Evolutionary conservation across 768 basidiomycete genomes (phyloP).

Genomic region (Suillus brevipes): DNA sequence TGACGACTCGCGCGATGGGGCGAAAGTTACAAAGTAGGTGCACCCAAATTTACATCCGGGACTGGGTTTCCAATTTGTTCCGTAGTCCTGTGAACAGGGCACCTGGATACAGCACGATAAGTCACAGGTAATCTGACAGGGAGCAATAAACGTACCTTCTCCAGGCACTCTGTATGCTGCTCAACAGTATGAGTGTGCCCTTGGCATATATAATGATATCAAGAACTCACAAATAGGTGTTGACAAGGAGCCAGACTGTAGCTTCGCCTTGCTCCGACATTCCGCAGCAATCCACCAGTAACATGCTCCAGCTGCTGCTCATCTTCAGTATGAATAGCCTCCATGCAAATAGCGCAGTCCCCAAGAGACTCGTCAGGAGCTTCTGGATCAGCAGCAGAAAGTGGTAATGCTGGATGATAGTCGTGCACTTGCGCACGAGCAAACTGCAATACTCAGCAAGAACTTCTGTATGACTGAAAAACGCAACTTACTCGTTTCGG

Average conservation of each 20-base stretch:
- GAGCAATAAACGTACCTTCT: conserved; percentile 51
- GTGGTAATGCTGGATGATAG: conserved; percentile 80
- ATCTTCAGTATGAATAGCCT: conserved; percentile 64
- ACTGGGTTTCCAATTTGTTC: neutral
- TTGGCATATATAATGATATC: conserved; percentile 4
- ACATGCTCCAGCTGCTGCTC: conserved; percentile 36
- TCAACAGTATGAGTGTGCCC: neutral
- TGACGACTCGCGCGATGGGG: conserved; percentile 74
- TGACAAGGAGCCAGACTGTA: conserved; percentile 90
- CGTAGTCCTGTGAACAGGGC: conserved; percentile 80
- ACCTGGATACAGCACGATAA: conserved; percentile 81
- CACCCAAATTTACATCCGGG: conserved; percentile 3
- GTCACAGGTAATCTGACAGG: conserved; percentile 54
- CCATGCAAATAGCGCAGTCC: conserved; percentile 95
- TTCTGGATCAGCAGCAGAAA: conserved; percentile 60
- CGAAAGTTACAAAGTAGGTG: conserved; percentile 88
- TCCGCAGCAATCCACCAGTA: conserved; percentile 39
- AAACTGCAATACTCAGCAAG: conserved; percentile 42
- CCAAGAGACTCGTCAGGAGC: conserved; percentile 74
- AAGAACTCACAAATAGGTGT: conserved; percentile 74
- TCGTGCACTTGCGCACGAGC: conserved; percentile 65
- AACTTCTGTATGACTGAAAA: neutral
- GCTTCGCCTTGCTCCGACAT: conserved; percentile 48
- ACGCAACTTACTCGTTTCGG: conserved; percentile 54
- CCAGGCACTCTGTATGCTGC: conserved; percentile 85